Evolutionary conservation across 306 rosid species (phyloP), one percentile per base, ranked within the genome.

Genomic region (Pyrus communis): DNA sequence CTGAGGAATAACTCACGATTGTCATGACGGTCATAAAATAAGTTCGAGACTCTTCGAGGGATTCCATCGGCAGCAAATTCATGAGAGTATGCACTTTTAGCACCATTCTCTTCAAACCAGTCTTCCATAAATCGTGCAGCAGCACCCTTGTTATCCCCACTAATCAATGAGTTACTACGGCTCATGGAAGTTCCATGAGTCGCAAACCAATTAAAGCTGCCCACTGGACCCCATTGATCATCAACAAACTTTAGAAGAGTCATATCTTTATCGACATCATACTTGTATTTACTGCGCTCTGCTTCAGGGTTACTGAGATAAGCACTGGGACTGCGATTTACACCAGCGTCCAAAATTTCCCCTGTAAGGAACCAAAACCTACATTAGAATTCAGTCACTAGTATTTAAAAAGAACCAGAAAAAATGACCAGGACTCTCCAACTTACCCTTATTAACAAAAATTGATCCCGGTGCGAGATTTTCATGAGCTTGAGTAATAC

Each of bases 101-200:
- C 71, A 58, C 64, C 57, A 65, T 57, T 58, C 70, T 82, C 82
- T 76, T 87, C 95, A 83, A 94, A 90, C 97, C 97, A 94, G 81
- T 94, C 97, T 85, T 94, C 98, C 98, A 94, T 94, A 82, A 91
- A 94, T 27, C 98, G 84, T 69, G 94, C 91, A 75, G 97, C 98
- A 14, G 94, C 95, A 30, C 98, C 98, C 80, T 94, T 94, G 79
- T 94, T 94, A 80, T 94, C 98, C 87, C 98, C 96, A 25, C 97
- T 94, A 68, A 94, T 85, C 71, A 94, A 86, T 22, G 87, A 75
- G 79, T 94, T 94, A 72, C 89, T 85, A 40, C 97, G 94, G 68
- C 98, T 92, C 98, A 94, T 91, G 63, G 98, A 94, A 87, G 98
- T 94, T 81, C 96, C 94, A 76, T 94, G 98, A 78, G 98, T 94